Base-by-base conservation (phyloP, 2,329 filamentous ascomycete species). In the Coniochaeta sp. region DNA sequence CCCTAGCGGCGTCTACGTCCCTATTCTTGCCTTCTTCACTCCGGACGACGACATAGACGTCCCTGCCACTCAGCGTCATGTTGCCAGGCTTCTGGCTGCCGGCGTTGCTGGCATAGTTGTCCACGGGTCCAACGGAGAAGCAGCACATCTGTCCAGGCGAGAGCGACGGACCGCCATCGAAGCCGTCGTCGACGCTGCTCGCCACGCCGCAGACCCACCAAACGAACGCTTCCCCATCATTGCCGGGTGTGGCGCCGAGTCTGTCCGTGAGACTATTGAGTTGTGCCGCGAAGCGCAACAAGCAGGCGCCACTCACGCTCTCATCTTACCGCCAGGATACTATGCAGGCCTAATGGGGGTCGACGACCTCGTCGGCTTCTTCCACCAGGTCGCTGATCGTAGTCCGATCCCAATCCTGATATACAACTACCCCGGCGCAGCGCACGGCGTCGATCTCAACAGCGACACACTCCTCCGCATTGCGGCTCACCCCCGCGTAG, bases 291-390 rank as follows among this genome's bases (percentile, higher is more conserved):
- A 89, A 67, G 85, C 87, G 14, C 78, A 81, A 40, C 76, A 78
- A 7, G 78, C 82, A 26, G 88, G 88, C 58, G 87, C 84, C 64
- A 86, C 89, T 67, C 87, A 86, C 66, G 85, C 85, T 5, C 77
- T 90, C 59, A 77, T 89, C 1, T 80, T 90, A 3, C 86, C 88
- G 8, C 87, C 88, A 19, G 82, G 81, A 36, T 90, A 89, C 72
- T 90, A 89, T 74, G 80, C 83, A 62, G 73, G 79, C 5, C 74
- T 87, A 22, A 81, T 88, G 67, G 80, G 73, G 56, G 73, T 77
- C 33, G 79, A 81, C 11, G 80, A 79, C 7, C 72, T 89, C 40
- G 73, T 81, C 57, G 77, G 80, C 54, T 88, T 84, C 72, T 89
- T 88, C 76, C 75, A 74, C 40, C 77, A 81, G 57, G 83, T 86